Conservation (phyloP, 352 stramenopile genomes). For the Pythium guiyangense region DNA sequence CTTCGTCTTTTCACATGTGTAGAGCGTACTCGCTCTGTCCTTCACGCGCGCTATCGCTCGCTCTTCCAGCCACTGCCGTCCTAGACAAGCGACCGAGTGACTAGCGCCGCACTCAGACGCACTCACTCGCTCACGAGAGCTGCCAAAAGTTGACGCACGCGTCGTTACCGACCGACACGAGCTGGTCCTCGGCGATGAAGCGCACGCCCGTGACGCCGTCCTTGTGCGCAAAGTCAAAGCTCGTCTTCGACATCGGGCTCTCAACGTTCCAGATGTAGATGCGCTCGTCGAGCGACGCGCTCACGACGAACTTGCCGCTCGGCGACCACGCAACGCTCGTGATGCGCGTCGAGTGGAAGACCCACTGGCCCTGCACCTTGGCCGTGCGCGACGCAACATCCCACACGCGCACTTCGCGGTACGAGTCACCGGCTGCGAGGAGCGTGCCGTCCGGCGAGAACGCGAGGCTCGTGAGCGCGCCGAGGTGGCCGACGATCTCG, state of each 20-base stretch:
- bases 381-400: constrained; percentile 74
- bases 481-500: constrained; percentile 69
- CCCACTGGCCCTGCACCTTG: constrained; percentile 92
- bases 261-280: constrained; percentile 96
- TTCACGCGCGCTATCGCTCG: not conserved
- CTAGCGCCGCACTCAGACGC: not conserved
- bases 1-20: not conserved
- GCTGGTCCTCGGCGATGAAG: constrained; percentile 65
- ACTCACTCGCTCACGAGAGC: constrained; percentile 15
- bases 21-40: not conserved
- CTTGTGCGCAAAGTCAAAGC: constrained; percentile 80
- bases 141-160: constrained; percentile 79
- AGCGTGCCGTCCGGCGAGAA: constrained; percentile 85
- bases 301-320: constrained; percentile 89
- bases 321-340: constrained; percentile 92
- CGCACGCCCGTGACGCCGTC: constrained; percentile 71
- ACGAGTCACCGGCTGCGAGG: constrained; percentile 83
- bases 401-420: constrained; percentile 90
- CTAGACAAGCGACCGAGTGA: not conserved
- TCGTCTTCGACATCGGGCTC: constrained; percentile 56
- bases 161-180: constrained; percentile 81
- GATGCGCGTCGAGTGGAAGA: constrained; percentile 95
- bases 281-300: constrained; percentile 91
- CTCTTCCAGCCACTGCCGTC: not conserved
- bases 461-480: constrained; percentile 64